Evolutionary conservation across 176 grass and related monocot species (phyloP).

Genomic region (Oryza coarctata): DNA sequence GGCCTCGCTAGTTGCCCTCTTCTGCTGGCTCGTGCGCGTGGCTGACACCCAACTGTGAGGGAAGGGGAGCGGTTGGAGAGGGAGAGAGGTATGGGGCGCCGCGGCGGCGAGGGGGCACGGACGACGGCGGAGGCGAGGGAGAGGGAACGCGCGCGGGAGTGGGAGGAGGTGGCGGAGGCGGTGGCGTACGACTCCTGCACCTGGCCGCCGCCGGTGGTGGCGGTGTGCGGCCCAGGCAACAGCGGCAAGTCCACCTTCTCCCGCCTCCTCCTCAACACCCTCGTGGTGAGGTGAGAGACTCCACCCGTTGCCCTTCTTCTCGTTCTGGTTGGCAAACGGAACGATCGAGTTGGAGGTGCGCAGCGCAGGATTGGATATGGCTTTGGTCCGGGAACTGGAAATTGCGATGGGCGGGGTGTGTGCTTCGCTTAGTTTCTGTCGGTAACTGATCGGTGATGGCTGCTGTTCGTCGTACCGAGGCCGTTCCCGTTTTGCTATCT

Average conservation of each 20-base stretch:
- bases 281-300: constrained; percentile 47
- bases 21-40: neutral
- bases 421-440: neutral
- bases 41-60: too few species aligned
- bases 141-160: constrained; percentile 8
- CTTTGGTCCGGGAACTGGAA: neutral
- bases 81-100: too few species aligned
- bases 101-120: neutral
- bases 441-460: too few species aligned
- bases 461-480: too few species aligned
- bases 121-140: neutral
- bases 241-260: constrained; percentile 77
- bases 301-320: too few species aligned
- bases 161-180: constrained; percentile 53
- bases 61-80: neutral
- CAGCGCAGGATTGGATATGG: neutral
- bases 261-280: constrained; percentile 65
- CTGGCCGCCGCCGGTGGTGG: constrained; percentile 54
- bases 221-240: constrained; percentile 67
- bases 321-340: too few species aligned
- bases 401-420: neutral
- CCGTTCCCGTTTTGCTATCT: too few species aligned
- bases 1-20: neutral
- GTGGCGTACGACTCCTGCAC: constrained; percentile 74
- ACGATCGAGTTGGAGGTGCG: neutral